These are phyloP conservation scores for Pilatotrama ljubarskyi DNA, from an alignment of 768 basidiomycete species.

Conservation along the genomic window DNA sequence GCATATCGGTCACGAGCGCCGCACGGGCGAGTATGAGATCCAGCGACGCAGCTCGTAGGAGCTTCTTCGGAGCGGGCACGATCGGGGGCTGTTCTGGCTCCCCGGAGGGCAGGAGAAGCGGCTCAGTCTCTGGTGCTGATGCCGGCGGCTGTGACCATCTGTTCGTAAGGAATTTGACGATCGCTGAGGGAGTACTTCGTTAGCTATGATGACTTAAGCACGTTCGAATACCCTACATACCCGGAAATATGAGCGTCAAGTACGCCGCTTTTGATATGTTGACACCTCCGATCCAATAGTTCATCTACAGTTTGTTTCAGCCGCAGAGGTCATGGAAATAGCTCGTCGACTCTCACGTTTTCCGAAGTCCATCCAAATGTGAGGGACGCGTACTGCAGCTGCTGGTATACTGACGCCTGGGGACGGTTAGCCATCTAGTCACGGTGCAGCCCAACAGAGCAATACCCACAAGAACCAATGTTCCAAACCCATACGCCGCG, in stretches of 20 bases:
- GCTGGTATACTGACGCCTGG: conserved; percentile 54
- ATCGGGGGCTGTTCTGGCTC: neutral
- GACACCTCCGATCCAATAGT: conserved; percentile 58
- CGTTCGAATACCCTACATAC: conserved; percentile 41
- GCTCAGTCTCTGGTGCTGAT: neutral
- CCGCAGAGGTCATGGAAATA: neutral
- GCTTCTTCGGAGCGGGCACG: conserved; percentile 38
- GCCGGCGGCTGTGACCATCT: neutral
- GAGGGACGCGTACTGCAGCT: conserved; percentile 65
- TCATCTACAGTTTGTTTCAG: conserved; percentile 44
- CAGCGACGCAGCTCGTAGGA: conserved; percentile 35
- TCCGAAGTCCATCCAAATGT: conserved; percentile 70
- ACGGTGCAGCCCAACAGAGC: neutral
- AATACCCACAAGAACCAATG: conserved; percentile 48
- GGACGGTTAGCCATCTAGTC: neutral
- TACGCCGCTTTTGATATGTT: conserved; percentile 47
- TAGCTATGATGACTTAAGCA: neutral
- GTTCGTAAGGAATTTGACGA: conserved; percentile 50
- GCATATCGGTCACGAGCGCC: conserved; percentile 59
- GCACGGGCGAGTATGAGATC: conserved; percentile 67
- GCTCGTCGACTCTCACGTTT: conserved; percentile 41
- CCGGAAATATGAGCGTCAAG: conserved; percentile 59
- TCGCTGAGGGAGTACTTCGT: conserved; percentile 38
- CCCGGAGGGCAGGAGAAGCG: neutral
- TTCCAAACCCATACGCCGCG: conserved; percentile 48